Conservation (phyloP, 202 grass and related monocot genomes). For the Eragrostis tef region DNA sequence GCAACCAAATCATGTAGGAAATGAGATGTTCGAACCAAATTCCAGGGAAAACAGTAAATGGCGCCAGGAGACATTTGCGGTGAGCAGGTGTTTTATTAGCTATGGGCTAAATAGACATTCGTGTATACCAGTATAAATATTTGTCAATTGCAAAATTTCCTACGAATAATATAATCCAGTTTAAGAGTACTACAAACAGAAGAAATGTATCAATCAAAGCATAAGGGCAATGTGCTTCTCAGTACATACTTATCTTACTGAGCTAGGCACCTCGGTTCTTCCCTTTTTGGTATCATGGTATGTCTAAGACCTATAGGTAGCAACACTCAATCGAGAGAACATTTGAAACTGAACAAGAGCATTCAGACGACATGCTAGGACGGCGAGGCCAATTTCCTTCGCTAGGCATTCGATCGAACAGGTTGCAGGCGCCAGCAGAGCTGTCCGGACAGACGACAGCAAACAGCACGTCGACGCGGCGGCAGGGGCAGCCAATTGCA, state of each 20-base stretch:
- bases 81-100: neutral
- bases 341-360: neutral
- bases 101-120: neutral
- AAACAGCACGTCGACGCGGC: neutral
- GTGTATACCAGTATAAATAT: neutral
- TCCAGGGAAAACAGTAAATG: neutral
- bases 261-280: too few species aligned
- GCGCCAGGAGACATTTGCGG: neutral
- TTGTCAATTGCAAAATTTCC: neutral
- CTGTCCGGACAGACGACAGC: neutral
- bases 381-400: neutral
- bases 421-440: neutral
- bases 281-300: neutral
- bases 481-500: neutral
- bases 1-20: neutral
- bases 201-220: neutral
- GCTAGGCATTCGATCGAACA: constrained; percentile 16
- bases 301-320: neutral
- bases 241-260: too few species aligned
- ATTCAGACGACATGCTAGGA: neutral
- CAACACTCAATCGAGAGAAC: neutral
- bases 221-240: neutral
- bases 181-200: neutral
- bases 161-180: neutral
- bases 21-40: neutral